These are phyloP conservation scores for Lachnellula occidentalis DNA, from an alignment of 2,329 filamentous ascomycete species.

Conservation along the genomic window DNA sequence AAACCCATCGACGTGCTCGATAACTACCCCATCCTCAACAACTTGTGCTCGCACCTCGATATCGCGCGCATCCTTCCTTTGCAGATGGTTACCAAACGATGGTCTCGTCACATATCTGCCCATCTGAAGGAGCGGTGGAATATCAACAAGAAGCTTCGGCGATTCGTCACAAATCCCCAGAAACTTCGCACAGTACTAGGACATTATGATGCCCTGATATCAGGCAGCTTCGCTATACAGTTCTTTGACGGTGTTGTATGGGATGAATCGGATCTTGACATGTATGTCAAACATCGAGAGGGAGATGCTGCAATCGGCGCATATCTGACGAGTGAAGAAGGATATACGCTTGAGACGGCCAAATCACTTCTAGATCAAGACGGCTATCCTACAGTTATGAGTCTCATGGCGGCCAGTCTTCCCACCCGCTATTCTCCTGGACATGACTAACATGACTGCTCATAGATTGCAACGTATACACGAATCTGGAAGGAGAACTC, in stretches of 20 bases:
- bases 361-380: neutral
- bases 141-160: slow-evolving; percentile 3
- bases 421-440: too few relatives aligned
- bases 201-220: slow-evolving; percentile 1
- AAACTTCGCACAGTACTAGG: slow-evolving; percentile 2
- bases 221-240: slow-evolving; percentile 4
- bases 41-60: neutral
- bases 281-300: slow-evolving; percentile 1
- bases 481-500: neutral
- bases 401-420: neutral
- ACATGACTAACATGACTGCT: too few relatives aligned
- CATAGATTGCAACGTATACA: neutral
- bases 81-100: neutral
- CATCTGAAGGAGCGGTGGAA: slow-evolving; percentile 2
- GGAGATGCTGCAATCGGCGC: neutral
- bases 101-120: neutral
- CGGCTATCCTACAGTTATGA: neutral
- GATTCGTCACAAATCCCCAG: slow-evolving; percentile 5
- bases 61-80: neutral
- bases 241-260: slow-evolving; percentile 10
- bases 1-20: neutral
- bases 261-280: slow-evolving; percentile 10
- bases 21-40: neutral
- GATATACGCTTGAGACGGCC: neutral
- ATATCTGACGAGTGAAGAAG: neutral